Base-by-base conservation (phyloP, 176 grass and related monocot species). In the Eremochloa ophiuroides region DNA sequence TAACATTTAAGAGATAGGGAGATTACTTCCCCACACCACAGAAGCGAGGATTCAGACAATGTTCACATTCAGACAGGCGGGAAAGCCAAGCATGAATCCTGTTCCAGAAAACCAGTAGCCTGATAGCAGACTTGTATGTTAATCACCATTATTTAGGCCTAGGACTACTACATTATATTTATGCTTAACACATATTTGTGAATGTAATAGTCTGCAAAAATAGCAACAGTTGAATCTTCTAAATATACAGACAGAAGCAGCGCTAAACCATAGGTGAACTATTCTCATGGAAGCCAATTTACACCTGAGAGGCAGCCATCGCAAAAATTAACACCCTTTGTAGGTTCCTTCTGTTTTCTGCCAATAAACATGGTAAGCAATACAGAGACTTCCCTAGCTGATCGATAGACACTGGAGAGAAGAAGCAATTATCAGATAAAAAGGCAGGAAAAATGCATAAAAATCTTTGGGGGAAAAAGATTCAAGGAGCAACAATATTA, bases 161-260 rank as follows among this genome's bases (percentile, higher is more conserved):
- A 58, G 38, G 61, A 11, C 53, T 44, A 17, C 71, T 77, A 69
- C 23, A 58, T 64, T 82, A 85, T 15, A 82, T 77, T 82, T 82
- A 58, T 85, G 72, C 65, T 76, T 46, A 81, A 85, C 85, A 85
- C 77, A 89, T 28, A 85, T 74, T 78, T 85, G 56, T 69, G 38
- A 72, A 85, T 85, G 48, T 75, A 78, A 73, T 73, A 73, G 66
- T 79, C 47, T 40, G 77, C 41, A 53, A 83, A 90, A 67, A 71
- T 77, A 78, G 71, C 66, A 73, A 79, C 39, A 12, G 62, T 39
- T 73, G 64, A 69, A 75, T 61, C 64, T 86, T 78, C 67, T 69
- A 75, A 83, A 90, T 90, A 74, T 86, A 90, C 84, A 79, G 74
- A 62, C 29, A 86, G 83, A 90, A 90, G 62, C 47, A 86, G 74